Evolutionary conservation across 2,329 filamentous ascomycete genomes (phyloP), one percentile per base, ranked within the genome.

Genomic region (Microdochium trichocladiopsis): DNA sequence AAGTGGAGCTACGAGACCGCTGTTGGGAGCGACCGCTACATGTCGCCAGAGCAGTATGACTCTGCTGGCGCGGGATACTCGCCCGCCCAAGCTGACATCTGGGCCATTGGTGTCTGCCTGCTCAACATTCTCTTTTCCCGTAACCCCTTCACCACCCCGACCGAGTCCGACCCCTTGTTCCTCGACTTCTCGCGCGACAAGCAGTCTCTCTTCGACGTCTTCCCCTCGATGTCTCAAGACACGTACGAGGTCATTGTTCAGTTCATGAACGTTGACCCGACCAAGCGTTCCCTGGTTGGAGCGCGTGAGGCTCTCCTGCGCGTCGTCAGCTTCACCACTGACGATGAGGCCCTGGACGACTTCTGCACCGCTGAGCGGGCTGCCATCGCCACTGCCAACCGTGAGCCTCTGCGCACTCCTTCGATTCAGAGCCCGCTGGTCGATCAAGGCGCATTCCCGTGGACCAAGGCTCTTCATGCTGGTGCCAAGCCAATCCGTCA

Each of bases 41-140:
- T 99, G 94, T 92, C 94, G 52, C 94, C 94, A 4, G 94, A 99
- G 72, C 94, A 99, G 71, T 97, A 94, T 63, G 93, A 97, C 68
- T 91, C 92, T 51, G 83, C 86, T 60, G 86, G 86, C 56, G 83
- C 82, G 57, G 94, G 94, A 54, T 99, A 99, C 73, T 93, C 90
- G 52, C 92, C 94, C 48, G 89, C 90, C 47, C 84, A 94, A 72
- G 94, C 94, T 50, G 94, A 99, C 68, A 85, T 96, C 61, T 99
- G 94, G 94, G 91, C 94, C 53, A 88, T 99, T 65, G 94, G 94
- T 57, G 93, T 99, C 71, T 96, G 94, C 69, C 76, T 99, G 58
- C 80, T 99, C 65, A 99, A 99, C 74, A 88, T 97, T 56, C 78
- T 99, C 56, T 99, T 99, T 75, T 93, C 92, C 52, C 87, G 92